Evolutionary conservation across 139 green algal genomes (phyloP).

Genomic region (Haematococcus lacustris): DNA sequence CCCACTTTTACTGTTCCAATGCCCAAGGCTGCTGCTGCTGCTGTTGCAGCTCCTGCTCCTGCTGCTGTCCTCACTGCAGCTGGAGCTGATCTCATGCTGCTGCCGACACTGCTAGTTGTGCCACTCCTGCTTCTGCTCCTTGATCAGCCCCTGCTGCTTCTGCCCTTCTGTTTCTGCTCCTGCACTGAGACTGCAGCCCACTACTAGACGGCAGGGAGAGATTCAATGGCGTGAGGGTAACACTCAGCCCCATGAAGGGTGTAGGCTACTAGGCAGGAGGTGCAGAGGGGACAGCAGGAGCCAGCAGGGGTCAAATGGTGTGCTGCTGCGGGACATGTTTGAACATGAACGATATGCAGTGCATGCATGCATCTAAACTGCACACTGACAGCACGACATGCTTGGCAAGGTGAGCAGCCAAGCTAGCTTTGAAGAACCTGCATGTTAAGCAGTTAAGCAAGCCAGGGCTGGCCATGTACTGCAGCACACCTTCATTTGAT

Average conservation of each 20-base stretch:
- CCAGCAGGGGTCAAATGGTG: neutral
- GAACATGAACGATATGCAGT: neutral
- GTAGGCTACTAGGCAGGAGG: neutral
- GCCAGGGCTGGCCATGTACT: neutral
- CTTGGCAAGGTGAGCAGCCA: neutral
- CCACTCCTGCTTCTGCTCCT: no score
- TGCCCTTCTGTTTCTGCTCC: constrained; percentile 93
- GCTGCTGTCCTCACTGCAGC: no score
- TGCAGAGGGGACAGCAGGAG: no score
- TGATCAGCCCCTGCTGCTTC: no score
- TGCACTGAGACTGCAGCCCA: constrained; percentile 91
- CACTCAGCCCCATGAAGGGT: neutral
- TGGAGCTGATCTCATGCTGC: no score
- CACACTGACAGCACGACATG: neutral
- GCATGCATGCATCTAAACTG: neutral
- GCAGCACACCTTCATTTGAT: constrained; percentile 93
- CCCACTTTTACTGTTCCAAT: no score
- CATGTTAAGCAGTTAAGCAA: neutral
- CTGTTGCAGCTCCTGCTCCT: no score
- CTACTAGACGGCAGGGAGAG: no score
- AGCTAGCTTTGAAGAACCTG: neutral
- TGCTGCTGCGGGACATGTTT: neutral
- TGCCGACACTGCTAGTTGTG: no score
- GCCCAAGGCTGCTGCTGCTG: no score
- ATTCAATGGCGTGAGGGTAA: no score